Conservation (phyloP, 208 protist genomes). For the Wallacemonas sp. region DNA sequence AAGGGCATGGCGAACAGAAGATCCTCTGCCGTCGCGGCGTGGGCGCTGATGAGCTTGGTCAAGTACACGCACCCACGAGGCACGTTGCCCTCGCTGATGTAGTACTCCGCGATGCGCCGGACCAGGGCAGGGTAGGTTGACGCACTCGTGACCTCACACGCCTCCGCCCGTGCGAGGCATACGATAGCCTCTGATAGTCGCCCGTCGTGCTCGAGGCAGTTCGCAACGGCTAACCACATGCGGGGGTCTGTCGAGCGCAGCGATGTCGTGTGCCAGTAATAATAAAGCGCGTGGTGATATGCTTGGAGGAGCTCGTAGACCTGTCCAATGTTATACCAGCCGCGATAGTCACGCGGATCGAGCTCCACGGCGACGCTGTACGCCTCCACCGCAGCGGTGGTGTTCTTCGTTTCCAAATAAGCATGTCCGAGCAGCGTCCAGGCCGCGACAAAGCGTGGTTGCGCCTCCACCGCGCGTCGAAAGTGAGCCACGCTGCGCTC, state of each 20-base stretch:
- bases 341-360: conserved; percentile 93
- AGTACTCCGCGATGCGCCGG: conserved; percentile 61
- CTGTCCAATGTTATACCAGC: conserved; percentile 98
- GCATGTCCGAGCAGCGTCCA: conserved; percentile 98
- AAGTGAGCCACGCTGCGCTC: conserved; percentile 96
- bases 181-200: conserved; percentile 62
- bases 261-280: conserved; percentile 94
- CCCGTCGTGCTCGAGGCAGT: conserved; percentile 79
- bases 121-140: conserved; percentile 68
- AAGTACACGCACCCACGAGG: conserved; percentile 65
- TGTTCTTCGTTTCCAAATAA: conserved; percentile 97
- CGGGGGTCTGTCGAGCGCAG: conserved; percentile 94
- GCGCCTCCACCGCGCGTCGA: conserved; percentile 85
- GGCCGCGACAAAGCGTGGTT: conserved; percentile 88
- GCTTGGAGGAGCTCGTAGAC: conserved; percentile 96
- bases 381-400: conserved; percentile 92
- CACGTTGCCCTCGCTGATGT: conserved; percentile 46
- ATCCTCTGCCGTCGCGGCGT: conserved; percentile 44
- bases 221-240: conserved; percentile 91
- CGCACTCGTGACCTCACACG: conserved; percentile 41
- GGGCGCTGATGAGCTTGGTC: conserved; percentile 52
- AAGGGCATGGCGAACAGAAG: conserved; percentile 63
- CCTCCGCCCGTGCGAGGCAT: conserved; percentile 79
- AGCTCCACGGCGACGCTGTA: conserved; percentile 95
- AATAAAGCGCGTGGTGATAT: conserved; percentile 95